Base-by-base conservation (phyloP, 2,329 filamentous ascomycete species). In the Pestalotiopsis sp. region DNA sequence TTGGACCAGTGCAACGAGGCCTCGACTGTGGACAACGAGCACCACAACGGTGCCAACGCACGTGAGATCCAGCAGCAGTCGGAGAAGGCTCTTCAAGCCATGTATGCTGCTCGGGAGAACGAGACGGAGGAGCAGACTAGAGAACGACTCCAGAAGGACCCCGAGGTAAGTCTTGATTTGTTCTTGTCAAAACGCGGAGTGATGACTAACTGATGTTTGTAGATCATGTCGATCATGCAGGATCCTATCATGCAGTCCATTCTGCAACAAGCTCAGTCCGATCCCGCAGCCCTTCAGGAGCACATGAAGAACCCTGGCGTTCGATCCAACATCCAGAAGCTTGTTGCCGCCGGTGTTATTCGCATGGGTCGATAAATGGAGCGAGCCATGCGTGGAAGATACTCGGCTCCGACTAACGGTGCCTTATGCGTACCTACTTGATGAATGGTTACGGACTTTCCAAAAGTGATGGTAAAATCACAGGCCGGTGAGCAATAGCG, bases 231-330 rank as follows among this genome's bases (percentile, higher is more conserved):
- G 70, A 95, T 98, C 77, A 92, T 98, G 82, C 91, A 94, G 80
- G 96, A 99, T 77, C 96, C 96, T 17, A 91, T 99, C 77, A 98
- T 99, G 95, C 94, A 99, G 83, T 92, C 92, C 72, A 98, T 98
- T 73, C 88, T 98, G 67, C 94, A 98, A 80, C 96, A 99, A 83
- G 96, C 96, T 59, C 97, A 98, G 86, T 90, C 89, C 66, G 93
- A 99, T 76, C 96, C 96, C 20, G 92, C 92, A 62, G 96, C 96
- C 59, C 88, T 99, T 70, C 92, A 97, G 78, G 95, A 99, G 80
- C 97, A 99, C 82, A 97, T 99, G 93, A 93, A 91, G 85, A 99
- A 98, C 84, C 88, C 94, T 0, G 87, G 86, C 68, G 92, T 99
- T 73, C 87, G 90, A 69, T 88, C 88, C 75, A 97, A 98, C 88